These are phyloP conservation scores for Ceratocystis eucalypticola DNA, from an alignment of 2,329 filamentous ascomycete species.

Conservation along the genomic window DNA sequence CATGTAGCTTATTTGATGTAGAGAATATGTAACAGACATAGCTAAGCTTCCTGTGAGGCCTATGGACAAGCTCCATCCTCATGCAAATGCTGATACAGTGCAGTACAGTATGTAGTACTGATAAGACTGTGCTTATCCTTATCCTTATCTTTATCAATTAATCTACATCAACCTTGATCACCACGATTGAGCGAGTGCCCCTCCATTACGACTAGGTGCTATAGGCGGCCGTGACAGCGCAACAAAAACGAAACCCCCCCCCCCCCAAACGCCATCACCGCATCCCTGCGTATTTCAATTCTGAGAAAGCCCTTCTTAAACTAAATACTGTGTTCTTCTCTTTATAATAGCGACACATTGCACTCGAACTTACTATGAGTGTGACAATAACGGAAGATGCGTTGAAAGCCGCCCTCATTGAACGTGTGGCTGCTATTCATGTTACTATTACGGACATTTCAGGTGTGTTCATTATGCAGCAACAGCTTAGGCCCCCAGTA, in stretches of 20 bases:
- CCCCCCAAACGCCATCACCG: slow-evolving; percentile 1
- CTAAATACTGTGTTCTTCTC: neutral
- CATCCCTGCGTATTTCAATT: neutral
- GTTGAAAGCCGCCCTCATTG: slow-evolving; percentile 53
- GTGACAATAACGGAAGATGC: slow-evolving; percentile 45
- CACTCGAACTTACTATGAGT: slow-evolving; percentile 12
- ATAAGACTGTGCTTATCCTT: slow-evolving; percentile 10
- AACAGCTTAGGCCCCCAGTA: neutral
- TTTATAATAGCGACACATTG: neutral
- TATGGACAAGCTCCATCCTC: neutral
- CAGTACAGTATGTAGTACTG: neutral
- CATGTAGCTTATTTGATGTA: too few relatives aligned
- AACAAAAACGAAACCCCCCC: neutral
- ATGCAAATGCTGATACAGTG: neutral
- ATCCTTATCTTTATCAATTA: slow-evolving; percentile 18
- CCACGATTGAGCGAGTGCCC: neutral
- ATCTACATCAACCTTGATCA: slow-evolving; percentile 12
- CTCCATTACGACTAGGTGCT: neutral
- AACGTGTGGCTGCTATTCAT: slow-evolving; percentile 59
- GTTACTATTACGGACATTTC: slow-evolving; percentile 88
- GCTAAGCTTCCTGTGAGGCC: too few relatives aligned
- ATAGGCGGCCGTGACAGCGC: neutral
- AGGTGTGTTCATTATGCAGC: slow-evolving; percentile 41
- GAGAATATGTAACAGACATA: too few relatives aligned
- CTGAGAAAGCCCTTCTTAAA: neutral